A percentile compares a stretch with the other conserved stretches of the same genome.
These are phyloP conservation scores for Ogataea nitratoaversa DNA, from an alignment of 805 yeast genomes.

Conservation along the genomic window DNA sequence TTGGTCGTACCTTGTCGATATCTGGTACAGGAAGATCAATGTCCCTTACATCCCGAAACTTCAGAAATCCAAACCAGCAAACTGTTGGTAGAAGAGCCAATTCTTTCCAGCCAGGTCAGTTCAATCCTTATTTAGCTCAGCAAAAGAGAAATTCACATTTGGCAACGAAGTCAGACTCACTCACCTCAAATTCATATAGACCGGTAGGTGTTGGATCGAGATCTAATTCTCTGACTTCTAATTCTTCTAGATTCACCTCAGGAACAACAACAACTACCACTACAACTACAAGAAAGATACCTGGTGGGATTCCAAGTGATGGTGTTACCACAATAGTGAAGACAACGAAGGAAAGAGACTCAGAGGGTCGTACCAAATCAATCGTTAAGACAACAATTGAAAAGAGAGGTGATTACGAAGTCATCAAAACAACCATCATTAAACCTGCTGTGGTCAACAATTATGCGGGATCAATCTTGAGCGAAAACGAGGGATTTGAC, in stretches of 20 bases:
- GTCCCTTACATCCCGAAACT: conserved; percentile 30
- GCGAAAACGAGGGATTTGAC: conserved; percentile 19
- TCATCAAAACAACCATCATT: conserved; percentile 44
- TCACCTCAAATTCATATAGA: conserved; percentile 13
- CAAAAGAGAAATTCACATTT: conserved; percentile 5
- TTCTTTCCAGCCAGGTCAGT: conserved; percentile 20
- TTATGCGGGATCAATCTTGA: conserved; percentile 13
- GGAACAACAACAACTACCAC: conserved; percentile 30
- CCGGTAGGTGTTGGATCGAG: conserved; percentile 13
- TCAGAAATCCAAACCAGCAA: conserved; percentile 17
- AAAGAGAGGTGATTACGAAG: conserved; percentile 44
- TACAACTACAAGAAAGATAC: conserved; percentile 23
- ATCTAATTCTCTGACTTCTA: conserved; percentile 23
- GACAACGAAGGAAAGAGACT: conserved; percentile 48
- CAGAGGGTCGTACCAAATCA: conserved; percentile 49
- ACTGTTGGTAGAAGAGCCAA: conserved; percentile 19
- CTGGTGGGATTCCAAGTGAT: conserved; percentile 12
- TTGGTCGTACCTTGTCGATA: background rate
- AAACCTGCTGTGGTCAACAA: conserved; percentile 22
- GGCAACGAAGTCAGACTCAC: conserved; percentile 20
- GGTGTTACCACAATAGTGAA: conserved; percentile 35
- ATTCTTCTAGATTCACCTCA: conserved; percentile 20
- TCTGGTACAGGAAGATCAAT: conserved; percentile 22
- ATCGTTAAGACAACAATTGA: conserved; percentile 52
- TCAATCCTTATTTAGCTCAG: conserved; percentile 12